phyloP scores from a whole-genome alignment of 352 stramenopile species.

The Pythium sp. region DNA sequence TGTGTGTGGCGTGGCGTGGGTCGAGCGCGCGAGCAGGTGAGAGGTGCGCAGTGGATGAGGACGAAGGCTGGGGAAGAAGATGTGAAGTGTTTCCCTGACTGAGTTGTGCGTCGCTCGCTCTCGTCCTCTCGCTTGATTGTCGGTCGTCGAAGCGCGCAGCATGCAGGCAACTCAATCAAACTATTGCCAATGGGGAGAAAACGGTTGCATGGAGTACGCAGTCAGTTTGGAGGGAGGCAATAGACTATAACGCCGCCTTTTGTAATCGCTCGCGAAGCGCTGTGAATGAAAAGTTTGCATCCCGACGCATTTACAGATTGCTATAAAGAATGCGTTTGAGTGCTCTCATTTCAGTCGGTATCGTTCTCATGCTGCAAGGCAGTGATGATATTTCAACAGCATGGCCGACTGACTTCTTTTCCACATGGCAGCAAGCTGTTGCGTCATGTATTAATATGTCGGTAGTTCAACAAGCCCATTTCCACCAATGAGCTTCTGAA shows the following conservation, averaged over 20 bases:
- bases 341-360: too few relatives aligned
- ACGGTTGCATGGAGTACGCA: background rate
- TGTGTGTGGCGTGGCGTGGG: constrained; percentile 7
- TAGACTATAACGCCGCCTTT: constrained; percentile 11
- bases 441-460: background rate
- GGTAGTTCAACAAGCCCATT: background rate
- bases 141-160: background rate
- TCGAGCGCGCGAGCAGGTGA: background rate
- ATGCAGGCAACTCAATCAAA: background rate
- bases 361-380: background rate
- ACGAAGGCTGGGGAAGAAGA: background rate
- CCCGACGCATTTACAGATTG: background rate
- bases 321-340: background rate
- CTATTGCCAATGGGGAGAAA: background rate
- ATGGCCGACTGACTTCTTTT: background rate
- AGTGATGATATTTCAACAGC: too few relatives aligned
- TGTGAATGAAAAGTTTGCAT: constrained; percentile 5
- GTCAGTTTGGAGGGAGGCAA: constrained; percentile 5
- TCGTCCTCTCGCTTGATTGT: background rate
- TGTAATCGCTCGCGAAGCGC: background rate
- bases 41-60: background rate
- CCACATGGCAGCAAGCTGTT: background rate
- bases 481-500: too few relatives aligned
- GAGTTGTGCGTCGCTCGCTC: background rate
- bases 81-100: constrained; percentile 1